Conservation (phyloP, 169 alveolate species). For the Plasmodium gallinaceum region DNA sequence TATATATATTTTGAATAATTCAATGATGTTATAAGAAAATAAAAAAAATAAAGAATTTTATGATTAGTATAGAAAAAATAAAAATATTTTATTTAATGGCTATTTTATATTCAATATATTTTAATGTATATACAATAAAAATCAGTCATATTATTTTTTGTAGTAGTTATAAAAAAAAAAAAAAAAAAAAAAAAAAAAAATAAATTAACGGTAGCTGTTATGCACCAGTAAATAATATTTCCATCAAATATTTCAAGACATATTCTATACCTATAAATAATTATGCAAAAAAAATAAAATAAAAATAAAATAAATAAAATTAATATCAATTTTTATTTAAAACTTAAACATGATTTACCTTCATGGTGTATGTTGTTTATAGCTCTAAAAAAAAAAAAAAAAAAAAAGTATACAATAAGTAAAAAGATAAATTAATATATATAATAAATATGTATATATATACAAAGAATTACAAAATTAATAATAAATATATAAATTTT, state of each 20-base stretch:
- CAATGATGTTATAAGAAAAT: too few species aligned
- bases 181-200: constrained; percentile 3
- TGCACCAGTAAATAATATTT: constrained; percentile 57
- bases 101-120: neutral
- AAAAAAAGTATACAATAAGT: neutral
- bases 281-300: neutral
- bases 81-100: too few species aligned
- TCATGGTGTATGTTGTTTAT: constrained; percentile 63
- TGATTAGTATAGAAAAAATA: too few species aligned
- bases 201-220: constrained; percentile 1
- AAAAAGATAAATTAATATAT: neutral
- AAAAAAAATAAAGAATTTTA: too few species aligned
- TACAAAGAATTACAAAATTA: too few species aligned
- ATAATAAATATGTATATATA: constrained; percentile 1
- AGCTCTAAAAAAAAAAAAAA: constrained; percentile 32
- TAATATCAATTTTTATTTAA: neutral
- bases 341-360: constrained; percentile 15
- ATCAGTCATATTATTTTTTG: constrained; percentile 2
- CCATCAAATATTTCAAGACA: constrained; percentile 58
- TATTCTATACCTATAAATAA: constrained; percentile 55
- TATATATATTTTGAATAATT: neutral
- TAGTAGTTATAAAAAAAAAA: too few species aligned
- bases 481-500: neutral
- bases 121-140: constrained; percentile 39
- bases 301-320: neutral